Evolutionary conservation across 139 green algal species (phyloP).

Genomic region (Chlamydomonas sp.): DNA sequence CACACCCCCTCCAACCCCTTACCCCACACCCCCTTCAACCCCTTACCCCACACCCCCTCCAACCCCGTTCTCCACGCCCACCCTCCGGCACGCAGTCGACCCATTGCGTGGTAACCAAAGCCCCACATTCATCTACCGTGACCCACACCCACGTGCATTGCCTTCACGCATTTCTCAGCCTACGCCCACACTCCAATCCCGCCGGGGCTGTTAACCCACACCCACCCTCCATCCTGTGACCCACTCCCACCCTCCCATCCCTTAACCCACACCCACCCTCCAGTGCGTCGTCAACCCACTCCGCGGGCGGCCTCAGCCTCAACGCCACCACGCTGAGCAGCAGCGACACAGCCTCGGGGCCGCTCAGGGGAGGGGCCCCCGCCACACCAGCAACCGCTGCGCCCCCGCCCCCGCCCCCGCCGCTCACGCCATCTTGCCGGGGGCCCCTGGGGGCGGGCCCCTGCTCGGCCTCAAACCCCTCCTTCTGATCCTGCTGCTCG

Average conservation of each 20-base stretch:
- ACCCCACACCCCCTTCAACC: too few relatives aligned
- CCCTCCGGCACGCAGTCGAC: not conserved
- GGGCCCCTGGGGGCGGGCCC: too few relatives aligned
- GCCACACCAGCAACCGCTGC: not conserved
- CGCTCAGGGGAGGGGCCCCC: not conserved
- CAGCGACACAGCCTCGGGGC: not conserved
- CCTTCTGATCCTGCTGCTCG: too few relatives aligned
- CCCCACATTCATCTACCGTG: not conserved
- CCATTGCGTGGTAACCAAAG: not conserved
- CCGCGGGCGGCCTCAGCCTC: not conserved
- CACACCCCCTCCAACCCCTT: too few relatives aligned
- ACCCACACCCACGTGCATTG: not conserved
- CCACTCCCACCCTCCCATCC: not conserved
- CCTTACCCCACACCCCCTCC: too few relatives aligned
- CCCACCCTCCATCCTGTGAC: not conserved
- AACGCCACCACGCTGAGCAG: slow-evolving; percentile 22
- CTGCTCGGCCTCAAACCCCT: too few relatives aligned
- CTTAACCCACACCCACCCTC: not conserved
- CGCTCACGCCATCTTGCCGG: not conserved
- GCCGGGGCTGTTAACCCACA: not conserved
- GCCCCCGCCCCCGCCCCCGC: not conserved
- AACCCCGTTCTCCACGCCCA: too few relatives aligned
- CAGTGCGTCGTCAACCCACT: slow-evolving; percentile 8
- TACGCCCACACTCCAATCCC: not conserved
- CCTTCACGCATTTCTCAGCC: too few relatives aligned